These are phyloP conservation scores for Fusarium tanahbumbuense DNA, from an alignment of 2,329 filamentous ascomycete genomes.

Conservation along the genomic window DNA sequence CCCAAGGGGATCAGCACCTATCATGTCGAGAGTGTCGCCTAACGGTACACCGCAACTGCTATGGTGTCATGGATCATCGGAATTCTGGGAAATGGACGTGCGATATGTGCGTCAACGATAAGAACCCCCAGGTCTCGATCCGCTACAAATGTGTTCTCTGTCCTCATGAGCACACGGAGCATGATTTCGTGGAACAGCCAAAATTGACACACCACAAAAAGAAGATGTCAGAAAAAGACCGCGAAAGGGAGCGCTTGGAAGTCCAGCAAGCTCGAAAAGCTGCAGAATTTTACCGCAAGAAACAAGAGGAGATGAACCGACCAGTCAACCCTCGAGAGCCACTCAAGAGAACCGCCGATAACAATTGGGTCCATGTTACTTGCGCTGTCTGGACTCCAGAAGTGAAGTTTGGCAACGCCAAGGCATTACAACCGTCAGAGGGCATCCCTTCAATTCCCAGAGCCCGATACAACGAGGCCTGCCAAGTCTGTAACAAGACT, in stretches of 20 bases:
- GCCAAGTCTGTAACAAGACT: conserved; percentile 83
- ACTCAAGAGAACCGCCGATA: conserved; percentile 91
- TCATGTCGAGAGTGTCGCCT: conserved; percentile 89
- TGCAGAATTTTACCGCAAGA: conserved; percentile 83
- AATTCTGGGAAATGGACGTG: conserved; percentile 87
- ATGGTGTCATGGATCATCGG: conserved; percentile 81
- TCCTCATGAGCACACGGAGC: conserved; percentile 81
- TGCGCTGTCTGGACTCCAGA: conserved; percentile 94
- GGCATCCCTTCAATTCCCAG: conserved; percentile 86
- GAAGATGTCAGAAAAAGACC: conserved; percentile 88
- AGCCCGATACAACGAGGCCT: conserved; percentile 78
- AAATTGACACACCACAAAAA: conserved; percentile 72
- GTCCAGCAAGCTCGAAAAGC: conserved; percentile 84
- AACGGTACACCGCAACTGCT: conserved; percentile 91
- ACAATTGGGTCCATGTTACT: conserved; percentile 97
- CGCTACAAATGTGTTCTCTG: conserved; percentile 95
- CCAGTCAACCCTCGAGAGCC: conserved; percentile 88
- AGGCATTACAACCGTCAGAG: conserved; percentile 85
- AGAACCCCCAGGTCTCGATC: conserved; percentile 91
- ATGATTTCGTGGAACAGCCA: conserved; percentile 83
- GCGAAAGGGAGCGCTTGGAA: conserved; percentile 87
- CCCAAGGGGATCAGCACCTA: conserved; percentile 76
- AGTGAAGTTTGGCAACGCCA: conserved; percentile 89
- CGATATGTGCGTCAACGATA: conserved; percentile 95
- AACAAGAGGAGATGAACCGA: conserved; percentile 85